Evolutionary conservation across 371 early-diverging fungal species (phyloP).

Genomic region (Zopfochytrium polystomum): DNA sequence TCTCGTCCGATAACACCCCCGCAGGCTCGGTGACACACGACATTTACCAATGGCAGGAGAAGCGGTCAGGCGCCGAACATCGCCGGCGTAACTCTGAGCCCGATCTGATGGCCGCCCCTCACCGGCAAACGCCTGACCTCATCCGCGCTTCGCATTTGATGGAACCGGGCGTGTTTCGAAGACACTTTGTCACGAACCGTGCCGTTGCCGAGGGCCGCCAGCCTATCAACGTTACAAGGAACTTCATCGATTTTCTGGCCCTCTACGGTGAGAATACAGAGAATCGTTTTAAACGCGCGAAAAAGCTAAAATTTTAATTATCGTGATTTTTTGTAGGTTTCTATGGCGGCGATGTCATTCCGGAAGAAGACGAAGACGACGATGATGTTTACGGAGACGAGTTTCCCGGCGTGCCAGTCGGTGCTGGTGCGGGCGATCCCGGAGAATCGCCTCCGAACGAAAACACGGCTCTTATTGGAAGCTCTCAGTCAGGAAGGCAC

Average conservation of each 20-base stretch:
- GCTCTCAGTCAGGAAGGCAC: slow-evolving; percentile 6
- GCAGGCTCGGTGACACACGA: slow-evolving; percentile 81
- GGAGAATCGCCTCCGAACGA: too few species aligned
- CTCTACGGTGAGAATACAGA: too few species aligned
- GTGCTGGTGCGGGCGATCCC: background rate
- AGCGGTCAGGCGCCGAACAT: slow-evolving; percentile 32
- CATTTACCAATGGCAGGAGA: slow-evolving; percentile 89
- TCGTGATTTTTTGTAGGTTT: too few species aligned
- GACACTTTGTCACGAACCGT: slow-evolving; percentile 73
- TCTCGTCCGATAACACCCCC: background rate
- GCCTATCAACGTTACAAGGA: slow-evolving; percentile 64
- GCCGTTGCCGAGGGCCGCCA: slow-evolving; percentile 59
- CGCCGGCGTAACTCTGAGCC: slow-evolving; percentile 40
- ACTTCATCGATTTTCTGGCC: slow-evolving; percentile 91
- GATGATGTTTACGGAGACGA: slow-evolving; percentile 33
- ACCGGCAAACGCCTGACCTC: slow-evolving; percentile 16
- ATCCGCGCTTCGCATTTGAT: slow-evolving; percentile 34
- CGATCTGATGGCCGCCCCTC: slow-evolving; percentile 53
- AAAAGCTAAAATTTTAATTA: too few species aligned
- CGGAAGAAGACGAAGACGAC: slow-evolving; percentile 73
- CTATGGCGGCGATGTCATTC: slow-evolving; percentile 91
- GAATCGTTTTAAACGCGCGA: too few species aligned
- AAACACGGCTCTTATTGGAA: slow-evolving; percentile 26
- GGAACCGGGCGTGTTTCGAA: slow-evolving; percentile 84
- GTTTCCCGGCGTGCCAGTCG: background rate